A percentile compares a stretch with the other conserved stretches of the same genome.
These are phyloP conservation scores for Limnanthes douglasii DNA, from an alignment of 345 rosid genomes.

Conservation along the genomic window DNA sequence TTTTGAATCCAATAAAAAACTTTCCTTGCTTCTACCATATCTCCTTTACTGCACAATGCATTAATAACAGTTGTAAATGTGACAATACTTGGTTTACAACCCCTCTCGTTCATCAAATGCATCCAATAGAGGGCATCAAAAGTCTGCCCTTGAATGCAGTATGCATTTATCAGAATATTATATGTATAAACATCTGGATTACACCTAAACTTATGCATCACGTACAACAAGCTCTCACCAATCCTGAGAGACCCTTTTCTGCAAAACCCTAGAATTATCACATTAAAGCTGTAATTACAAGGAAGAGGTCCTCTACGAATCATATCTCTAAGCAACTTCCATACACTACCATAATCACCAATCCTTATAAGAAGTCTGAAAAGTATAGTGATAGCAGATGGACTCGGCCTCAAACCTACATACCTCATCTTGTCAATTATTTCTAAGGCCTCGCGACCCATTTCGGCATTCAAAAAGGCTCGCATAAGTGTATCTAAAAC, in stretches of 20 bases:
- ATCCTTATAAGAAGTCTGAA: constrained; percentile 38
- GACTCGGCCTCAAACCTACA: constrained; percentile 29
- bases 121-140: constrained; percentile 27
- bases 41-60: constrained; percentile 47
- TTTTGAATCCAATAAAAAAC: constrained; percentile 31
- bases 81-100: constrained; percentile 29
- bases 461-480: constrained; percentile 30
- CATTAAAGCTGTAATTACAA: constrained; percentile 23
- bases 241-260: constrained; percentile 22
- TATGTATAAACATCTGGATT: constrained; percentile 40
- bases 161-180: constrained; percentile 48
- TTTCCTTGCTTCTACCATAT: constrained; percentile 32
- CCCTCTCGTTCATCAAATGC: constrained; percentile 37
- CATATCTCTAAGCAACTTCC: constrained; percentile 59
- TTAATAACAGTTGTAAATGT: constrained; percentile 36
- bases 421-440: constrained; percentile 40
- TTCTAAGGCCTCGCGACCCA: constrained; percentile 24
- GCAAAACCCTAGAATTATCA: constrained; percentile 50
- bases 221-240: constrained; percentile 39
- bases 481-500: constrained; percentile 57
- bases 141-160: constrained; percentile 26
- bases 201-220: constrained; percentile 41
- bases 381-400: constrained; percentile 36
- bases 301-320: constrained; percentile 38
- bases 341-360: constrained; percentile 43